A percentile compares a stretch with the other conserved stretches of the same genome.
These are phyloP conservation scores for Hortaea sp. DNA, from an alignment of 2,329 filamentous ascomycete species.

Conservation along the genomic window DNA sequence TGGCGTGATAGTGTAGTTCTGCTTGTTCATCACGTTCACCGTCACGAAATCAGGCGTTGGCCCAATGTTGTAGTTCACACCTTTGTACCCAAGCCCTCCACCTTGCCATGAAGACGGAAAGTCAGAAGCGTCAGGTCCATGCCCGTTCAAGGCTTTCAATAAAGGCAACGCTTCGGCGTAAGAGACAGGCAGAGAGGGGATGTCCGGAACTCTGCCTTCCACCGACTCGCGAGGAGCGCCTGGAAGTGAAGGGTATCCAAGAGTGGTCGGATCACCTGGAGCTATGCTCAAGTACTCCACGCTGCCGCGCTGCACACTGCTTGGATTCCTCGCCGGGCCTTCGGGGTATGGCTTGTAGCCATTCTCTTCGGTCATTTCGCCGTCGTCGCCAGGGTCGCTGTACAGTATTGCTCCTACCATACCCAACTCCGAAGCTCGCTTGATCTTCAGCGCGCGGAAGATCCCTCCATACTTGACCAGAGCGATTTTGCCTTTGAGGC, in stretches of 20 bases:
- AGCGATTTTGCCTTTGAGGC: constrained; percentile 74
- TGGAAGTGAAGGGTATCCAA: constrained; percentile 86
- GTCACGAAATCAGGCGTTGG: constrained; percentile 62
- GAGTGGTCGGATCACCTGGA: constrained; percentile 75
- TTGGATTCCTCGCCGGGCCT: constrained; percentile 78
- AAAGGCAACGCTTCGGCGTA: constrained; percentile 79
- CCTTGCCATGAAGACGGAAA: constrained; percentile 60
- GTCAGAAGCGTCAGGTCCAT: constrained; percentile 67
- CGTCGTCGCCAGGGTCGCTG: constrained; percentile 82
- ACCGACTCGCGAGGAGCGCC: constrained; percentile 68
- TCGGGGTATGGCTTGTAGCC: constrained; percentile 71
- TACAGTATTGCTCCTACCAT: constrained; percentile 82
- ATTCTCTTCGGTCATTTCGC: constrained; percentile 67
- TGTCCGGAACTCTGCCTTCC: constrained; percentile 62
- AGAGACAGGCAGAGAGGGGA: constrained; percentile 85
- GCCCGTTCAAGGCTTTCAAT: constrained; percentile 79
- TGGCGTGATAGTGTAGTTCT: constrained; percentile 41
- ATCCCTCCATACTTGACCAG: constrained; percentile 75
- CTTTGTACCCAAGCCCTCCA: constrained; percentile 65
- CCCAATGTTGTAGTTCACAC: constrained; percentile 75
- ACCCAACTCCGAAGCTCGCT: constrained; percentile 81
- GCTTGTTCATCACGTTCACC: constrained; percentile 39
- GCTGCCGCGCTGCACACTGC: constrained; percentile 82
- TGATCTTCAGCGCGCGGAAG: constrained; percentile 86
- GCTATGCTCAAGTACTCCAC: constrained; percentile 51